Percentiles rank a stretch among this genome's conserved stretches.
phyloP scores from a whole-genome alignment of 331 rosid species.

The Erythrophleum ivorense region DNA sequence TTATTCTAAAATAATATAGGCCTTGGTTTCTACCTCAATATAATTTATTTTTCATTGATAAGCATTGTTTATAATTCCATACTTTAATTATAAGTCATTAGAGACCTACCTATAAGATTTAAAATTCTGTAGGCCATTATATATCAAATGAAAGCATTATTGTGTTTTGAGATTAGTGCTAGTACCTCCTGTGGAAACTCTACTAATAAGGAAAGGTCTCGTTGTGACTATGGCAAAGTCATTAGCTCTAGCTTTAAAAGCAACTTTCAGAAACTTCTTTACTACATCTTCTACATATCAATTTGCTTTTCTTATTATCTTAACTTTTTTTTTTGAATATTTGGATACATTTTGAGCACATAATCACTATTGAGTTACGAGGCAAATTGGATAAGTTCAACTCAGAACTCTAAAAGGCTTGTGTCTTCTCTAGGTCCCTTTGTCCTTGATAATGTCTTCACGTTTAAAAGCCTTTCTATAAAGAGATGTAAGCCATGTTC shows the following conservation, averaged over 20 bases:
- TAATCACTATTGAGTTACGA: constrained; percentile 94
- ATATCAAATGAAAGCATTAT: constrained; percentile 44
- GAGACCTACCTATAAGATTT: too few relatives aligned
- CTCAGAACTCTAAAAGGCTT: constrained; percentile 83
- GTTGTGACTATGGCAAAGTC: constrained; percentile 86
- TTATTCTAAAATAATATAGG: too few relatives aligned
- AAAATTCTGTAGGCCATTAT: too few relatives aligned
- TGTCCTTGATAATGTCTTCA: constrained; percentile 62
- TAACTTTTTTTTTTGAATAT: constrained; percentile 68
- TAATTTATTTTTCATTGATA: too few relatives aligned
- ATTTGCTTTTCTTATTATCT: constrained; percentile 89
- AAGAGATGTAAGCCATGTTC: constrained; percentile 25
- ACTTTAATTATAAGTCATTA: too few relatives aligned
- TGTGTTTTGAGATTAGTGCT: constrained; percentile 43
- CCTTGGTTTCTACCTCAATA: too few relatives aligned
- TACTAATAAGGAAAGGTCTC: constrained; percentile 92
- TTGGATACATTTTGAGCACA: constrained; percentile 73
- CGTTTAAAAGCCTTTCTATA: constrained; percentile 79
- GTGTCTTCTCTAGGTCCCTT: constrained; percentile 74
- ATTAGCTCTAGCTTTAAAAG: constrained; percentile 91
- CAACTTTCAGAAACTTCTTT: constrained; percentile 87
- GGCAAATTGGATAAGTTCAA: constrained; percentile 89
- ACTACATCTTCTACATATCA: constrained; percentile 92
- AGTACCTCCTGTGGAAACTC: constrained; percentile 47
- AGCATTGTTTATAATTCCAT: too few relatives aligned